phyloP scores from a whole-genome alignment of 495 filamentous ascomycete species.

The Melanomma pulvis-pyrius region DNA sequence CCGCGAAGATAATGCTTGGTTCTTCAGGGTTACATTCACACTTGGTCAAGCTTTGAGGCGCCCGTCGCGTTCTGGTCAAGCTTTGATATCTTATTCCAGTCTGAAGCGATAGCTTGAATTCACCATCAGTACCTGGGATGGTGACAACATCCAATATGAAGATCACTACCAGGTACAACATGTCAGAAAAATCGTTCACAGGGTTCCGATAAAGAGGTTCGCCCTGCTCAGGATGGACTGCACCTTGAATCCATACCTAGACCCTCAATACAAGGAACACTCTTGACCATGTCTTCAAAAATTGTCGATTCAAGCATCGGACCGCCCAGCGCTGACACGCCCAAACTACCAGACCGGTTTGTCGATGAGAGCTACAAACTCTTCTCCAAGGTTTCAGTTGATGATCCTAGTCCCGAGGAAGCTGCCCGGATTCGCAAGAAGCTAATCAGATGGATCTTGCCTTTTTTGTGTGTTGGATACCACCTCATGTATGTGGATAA shows the following conservation, averaged over 20 bases:
- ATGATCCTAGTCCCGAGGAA: conserved; percentile 47
- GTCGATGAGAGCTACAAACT: conserved; percentile 53
- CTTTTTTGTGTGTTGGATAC: conserved; percentile 52
- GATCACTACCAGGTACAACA: too few relatives aligned
- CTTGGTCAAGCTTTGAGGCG: not conserved
- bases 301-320: not conserved
- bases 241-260: too few relatives aligned
- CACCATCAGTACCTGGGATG: not conserved
- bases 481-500: conserved; percentile 54
- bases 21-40: too few relatives aligned
- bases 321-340: too few relatives aligned
- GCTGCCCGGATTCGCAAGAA: conserved; percentile 48
- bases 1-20: too few relatives aligned
- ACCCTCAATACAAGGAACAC: not conserved
- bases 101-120: too few relatives aligned
- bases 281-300: not conserved
- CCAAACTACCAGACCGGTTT: conserved; percentile 46
- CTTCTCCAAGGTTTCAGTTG: conserved; percentile 48
- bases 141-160: not conserved
- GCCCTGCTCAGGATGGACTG: too few relatives aligned
- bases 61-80: not conserved
- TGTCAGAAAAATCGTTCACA: too few relatives aligned
- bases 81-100: too few relatives aligned
- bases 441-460: conserved; percentile 48
- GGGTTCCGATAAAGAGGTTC: too few relatives aligned